These are phyloP conservation scores for Calonectria henricotiae DNA, from an alignment of 2,329 filamentous ascomycete species.

Conservation along the genomic window DNA sequence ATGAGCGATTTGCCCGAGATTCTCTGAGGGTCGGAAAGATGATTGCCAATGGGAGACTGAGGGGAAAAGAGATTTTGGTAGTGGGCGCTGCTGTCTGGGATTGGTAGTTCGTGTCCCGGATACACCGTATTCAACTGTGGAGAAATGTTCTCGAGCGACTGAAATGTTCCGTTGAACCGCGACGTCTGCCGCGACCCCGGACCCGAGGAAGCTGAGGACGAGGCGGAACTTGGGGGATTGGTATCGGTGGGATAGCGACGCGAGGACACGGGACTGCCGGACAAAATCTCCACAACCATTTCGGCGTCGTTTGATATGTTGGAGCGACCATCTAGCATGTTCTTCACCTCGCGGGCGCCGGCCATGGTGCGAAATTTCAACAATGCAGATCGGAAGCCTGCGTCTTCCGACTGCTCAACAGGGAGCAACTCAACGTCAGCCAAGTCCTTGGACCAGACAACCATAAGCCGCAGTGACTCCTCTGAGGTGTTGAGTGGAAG, in stretches of 20 bases:
- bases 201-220: constrained; percentile 61
- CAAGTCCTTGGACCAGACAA: constrained; percentile 73
- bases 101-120: constrained; percentile 73
- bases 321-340: constrained; percentile 71
- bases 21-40: constrained; percentile 74
- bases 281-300: constrained; percentile 73
- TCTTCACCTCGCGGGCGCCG: constrained; percentile 73
- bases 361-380: constrained; percentile 68
- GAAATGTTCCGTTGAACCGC: constrained; percentile 76
- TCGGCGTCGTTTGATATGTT: constrained; percentile 68
- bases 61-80: constrained; percentile 80
- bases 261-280: constrained; percentile 57
- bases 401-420: constrained; percentile 66
- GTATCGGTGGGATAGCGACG: constrained; percentile 51
- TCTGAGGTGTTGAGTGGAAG: constrained; percentile 71
- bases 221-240: constrained; percentile 44
- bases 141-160: constrained; percentile 74
- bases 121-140: constrained; percentile 72
- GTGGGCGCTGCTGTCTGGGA: constrained; percentile 68
- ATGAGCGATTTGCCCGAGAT: constrained; percentile 81
- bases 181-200: constrained; percentile 68
- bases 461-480: constrained; percentile 71
- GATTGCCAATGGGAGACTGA: constrained; percentile 81
- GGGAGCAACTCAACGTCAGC: constrained; percentile 68
- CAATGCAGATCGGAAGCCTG: constrained; percentile 68